Base-by-base conservation (phyloP, 1,284 basidiomycete species). In the Retiboletus fuscus region DNA sequence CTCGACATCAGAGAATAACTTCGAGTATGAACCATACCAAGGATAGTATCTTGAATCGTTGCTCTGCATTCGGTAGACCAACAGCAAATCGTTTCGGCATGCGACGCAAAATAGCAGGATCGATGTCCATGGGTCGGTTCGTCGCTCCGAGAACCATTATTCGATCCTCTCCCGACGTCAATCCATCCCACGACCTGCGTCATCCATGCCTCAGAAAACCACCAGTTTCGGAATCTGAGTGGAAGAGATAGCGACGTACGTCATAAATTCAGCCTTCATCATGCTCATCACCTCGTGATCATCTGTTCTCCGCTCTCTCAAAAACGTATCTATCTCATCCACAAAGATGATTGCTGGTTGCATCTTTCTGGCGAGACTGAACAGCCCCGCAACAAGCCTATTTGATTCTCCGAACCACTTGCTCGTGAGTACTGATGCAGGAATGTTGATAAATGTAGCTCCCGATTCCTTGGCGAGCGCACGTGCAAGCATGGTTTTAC, bases 261-360 rank as follows among this genome's bases (percentile, higher is more conserved):
- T 98, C 97, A 99, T 98, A 82, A 99, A 99, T 81, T 99, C 97
- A 3, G 97, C 97, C 85, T 99, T 99, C 92, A 99, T 98, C 96
- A 99, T 99, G 10, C 93, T 96, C 39, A 96, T 99, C 61, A 97
- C 97, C 80, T 99, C 98, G 83, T 99, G 98, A 79, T 99, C 98
- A 18, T 93, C 93, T 67, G 91, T 90, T 58, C 89, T 89, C 73
- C 98, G 87, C 82, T 98, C 96, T 69, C 97, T 87, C 82, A 99
- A 85, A 83, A 99, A 96, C 13, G 94, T 95, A 78, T 99, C 98
- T 60, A 99, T 95, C 83, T 99, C 98, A 79, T 99, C 98, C 70
- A 99, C 92, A 68, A 99, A 95, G 74, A 99, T 92, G 75, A 99
- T 96, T 71, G 93, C 92, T 0, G 97, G 97, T 74, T 93, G 93